Base-by-base conservation (phyloP, 2,329 filamentous ascomycete species). In the Colletotrichum noveboracense region DNA sequence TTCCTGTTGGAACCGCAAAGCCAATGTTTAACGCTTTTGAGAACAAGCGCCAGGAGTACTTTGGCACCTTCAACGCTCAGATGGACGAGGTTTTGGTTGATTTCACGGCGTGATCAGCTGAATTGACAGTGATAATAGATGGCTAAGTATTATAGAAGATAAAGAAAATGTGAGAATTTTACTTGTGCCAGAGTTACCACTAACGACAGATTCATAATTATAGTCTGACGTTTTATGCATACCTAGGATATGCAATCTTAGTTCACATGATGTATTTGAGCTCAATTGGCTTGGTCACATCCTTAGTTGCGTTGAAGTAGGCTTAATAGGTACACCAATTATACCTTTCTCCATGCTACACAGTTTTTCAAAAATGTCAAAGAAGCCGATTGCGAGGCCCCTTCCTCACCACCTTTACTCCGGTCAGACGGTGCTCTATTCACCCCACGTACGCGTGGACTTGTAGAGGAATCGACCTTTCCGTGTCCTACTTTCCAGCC, bases 31-130 rank as follows among this genome's bases (percentile, higher is more conserved):
- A 72, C 1, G 64, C 64, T 9, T 72, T 72, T 36, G 64, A 72
- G 55, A 48, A 38, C 6, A 66, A 52, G 48, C 60, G 71, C 3
- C 43, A 74, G 16, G n/a, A 65, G 28, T 70, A 64, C 7, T 70
- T 43, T 26, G 56, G 6, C 30, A 55, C 24, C 18, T 74, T 74
- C 36, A 62, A 74, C 10, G 38, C 9, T 7, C 21, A 70, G 30
- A 70, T 70, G 65, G 56, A 66, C 30, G 56, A 21, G 26, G 5
- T 72, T 0, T 6, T 72, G 70, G 64, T 72, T 7, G n/a, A 55
- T 12, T 72, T 72, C 6, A 48, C 62, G 82, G 83, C 80, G 38
- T 85, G 28, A 28, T 8, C 28, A 28, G 28, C 28, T 30, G 9
- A 30, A 30, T 30, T 10, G 30, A 32, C 30, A 32, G 30, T 32